Evolutionary conservation across 179 eudicot genomes (phyloP).

Genomic region (Beta macrorhiza): DNA sequence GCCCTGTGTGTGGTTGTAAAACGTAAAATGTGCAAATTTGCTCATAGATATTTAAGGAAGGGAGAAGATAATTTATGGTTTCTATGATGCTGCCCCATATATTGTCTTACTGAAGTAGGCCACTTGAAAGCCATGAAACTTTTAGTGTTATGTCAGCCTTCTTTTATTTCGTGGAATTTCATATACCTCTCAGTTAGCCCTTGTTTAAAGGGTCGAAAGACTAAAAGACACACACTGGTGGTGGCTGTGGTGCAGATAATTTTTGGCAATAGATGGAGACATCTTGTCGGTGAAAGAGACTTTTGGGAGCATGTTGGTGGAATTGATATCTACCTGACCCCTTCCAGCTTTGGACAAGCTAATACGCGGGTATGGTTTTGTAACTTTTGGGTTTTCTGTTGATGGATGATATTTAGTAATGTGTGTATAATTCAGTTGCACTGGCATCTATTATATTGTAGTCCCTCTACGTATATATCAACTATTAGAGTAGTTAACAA

Average conservation of each 20-base stretch:
- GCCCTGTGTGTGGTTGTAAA: background rate
- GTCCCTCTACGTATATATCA: background rate
- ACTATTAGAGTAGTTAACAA: no score
- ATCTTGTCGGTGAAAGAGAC: conserved; percentile 90
- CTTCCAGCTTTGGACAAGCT: conserved; percentile 97
- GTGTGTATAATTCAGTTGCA: conserved; percentile 6
- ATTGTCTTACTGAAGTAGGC: background rate
- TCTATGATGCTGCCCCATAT: background rate
- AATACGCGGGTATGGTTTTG: conserved; percentile 67
- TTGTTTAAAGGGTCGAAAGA: background rate
- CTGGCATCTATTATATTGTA: background rate
- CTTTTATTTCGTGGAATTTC: background rate
- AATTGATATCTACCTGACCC: conserved; percentile 82
- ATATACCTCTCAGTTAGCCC: background rate
- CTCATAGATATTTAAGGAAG: background rate
- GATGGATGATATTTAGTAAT: background rate
- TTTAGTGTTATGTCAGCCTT: background rate
- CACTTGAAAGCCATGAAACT: background rate
- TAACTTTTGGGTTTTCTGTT: background rate
- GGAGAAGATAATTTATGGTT: background rate
- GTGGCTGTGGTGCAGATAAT: conserved; percentile 54
- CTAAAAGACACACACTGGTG: conserved; percentile 5
- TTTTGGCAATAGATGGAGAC: conserved; percentile 97
- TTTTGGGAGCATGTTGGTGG: conserved; percentile 99
- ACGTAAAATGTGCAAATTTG: background rate